Evolutionary conservation across 345 rosid genomes (phyloP).

Genomic region (Microthlaspi erraticum): DNA sequence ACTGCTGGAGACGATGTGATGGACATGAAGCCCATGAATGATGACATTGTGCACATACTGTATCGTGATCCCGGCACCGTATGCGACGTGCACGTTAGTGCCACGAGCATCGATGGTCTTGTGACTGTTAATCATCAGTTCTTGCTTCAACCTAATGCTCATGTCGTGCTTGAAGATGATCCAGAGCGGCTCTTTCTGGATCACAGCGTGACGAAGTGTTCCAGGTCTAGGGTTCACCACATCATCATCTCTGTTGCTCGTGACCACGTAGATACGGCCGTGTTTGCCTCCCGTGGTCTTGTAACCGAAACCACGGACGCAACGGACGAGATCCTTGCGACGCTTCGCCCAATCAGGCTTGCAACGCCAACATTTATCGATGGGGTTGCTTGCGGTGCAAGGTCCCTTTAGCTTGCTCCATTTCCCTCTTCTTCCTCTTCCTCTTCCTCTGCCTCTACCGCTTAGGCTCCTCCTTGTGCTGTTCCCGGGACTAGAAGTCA

Average conservation of each 20-base stretch:
- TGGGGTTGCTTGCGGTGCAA: conserved; percentile 80
- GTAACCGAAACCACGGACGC: conserved; percentile 73
- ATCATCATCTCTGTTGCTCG: conserved; percentile 61
- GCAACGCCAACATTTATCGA: conserved; percentile 90
- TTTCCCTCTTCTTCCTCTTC: conserved; percentile 26
- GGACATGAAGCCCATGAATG: conserved; percentile 71
- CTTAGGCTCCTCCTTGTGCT: conserved; percentile 61
- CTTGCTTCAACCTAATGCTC: conserved; percentile 66
- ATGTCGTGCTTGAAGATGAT: conserved; percentile 62
- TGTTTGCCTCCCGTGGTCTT: conserved; percentile 66
- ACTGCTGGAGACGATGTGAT: conserved; percentile 48
- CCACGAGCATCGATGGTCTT: conserved; percentile 91
- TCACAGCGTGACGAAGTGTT: conserved; percentile 72
- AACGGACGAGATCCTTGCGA: conserved; percentile 61
- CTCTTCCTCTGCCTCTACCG: conserved; percentile 30
- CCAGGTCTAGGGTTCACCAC: conserved; percentile 60
- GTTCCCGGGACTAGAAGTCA: conserved; percentile 42
- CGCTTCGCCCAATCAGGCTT: conserved; percentile 62
- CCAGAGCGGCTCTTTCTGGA: conserved; percentile 66
- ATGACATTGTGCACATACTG: conserved; percentile 66
- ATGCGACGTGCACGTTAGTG: conserved; percentile 58
- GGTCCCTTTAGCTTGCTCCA: conserved; percentile 48
- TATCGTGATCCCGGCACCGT: conserved; percentile 71
- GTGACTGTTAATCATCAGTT: conserved; percentile 61
- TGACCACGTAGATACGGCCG: conserved; percentile 64